Evolutionary conservation across 345 rosid species (phyloP).

Genomic region (Citrus hindsii): DNA sequence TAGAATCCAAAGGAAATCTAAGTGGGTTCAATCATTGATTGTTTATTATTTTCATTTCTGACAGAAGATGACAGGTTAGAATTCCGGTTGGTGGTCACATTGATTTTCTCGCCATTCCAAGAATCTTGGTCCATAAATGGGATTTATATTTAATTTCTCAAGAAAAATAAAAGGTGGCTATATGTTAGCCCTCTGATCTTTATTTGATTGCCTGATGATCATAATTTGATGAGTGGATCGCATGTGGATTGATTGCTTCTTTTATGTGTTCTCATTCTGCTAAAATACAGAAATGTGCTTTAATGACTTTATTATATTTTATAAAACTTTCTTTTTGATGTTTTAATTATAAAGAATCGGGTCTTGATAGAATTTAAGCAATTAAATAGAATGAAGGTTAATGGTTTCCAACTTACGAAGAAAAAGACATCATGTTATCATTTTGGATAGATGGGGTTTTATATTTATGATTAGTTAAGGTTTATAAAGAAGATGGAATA

Average conservation of each 20-base stretch:
- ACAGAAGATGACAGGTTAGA: constrained; percentile 39
- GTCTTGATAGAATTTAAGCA: not conserved
- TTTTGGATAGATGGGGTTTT: not conserved
- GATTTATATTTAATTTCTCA: not conserved
- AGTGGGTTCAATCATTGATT: constrained; percentile 42
- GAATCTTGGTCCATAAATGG: constrained; percentile 22
- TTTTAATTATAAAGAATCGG: not conserved
- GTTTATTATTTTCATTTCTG: constrained; percentile 31
- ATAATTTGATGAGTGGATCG: constrained; percentile 25
- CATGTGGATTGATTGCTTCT: constrained; percentile 22
- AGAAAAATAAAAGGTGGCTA: not conserved
- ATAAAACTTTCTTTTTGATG: not conserved
- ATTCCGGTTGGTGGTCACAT: constrained; percentile 38
- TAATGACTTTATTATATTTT: not conserved
- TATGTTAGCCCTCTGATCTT: constrained; percentile 14
- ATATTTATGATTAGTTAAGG: not conserved
- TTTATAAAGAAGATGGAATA: not conserved
- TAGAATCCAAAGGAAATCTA: constrained; percentile 28
- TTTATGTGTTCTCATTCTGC: not conserved
- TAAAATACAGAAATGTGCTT: constrained; percentile 1
- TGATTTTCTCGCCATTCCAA: constrained; percentile 42
- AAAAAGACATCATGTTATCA: not conserved
- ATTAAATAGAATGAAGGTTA: not conserved
- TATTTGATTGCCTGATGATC: constrained; percentile 18
- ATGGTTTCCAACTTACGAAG: constrained; percentile 5